Conservation (phyloP, 768 basidiomycete species). For the Hydnum rufescens region DNA sequence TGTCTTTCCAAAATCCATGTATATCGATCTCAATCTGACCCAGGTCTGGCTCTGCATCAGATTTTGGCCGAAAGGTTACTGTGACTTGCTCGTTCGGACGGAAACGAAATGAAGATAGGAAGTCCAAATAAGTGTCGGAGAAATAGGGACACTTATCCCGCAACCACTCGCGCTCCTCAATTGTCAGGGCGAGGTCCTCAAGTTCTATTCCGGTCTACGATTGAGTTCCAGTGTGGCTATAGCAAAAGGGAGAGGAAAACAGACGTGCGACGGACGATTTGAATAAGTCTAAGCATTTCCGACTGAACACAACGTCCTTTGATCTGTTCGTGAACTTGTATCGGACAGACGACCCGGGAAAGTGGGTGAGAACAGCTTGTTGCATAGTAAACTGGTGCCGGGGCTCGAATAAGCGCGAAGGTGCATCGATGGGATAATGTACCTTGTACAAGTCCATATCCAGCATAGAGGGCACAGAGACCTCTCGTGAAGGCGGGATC, state of each 20-base stretch:
- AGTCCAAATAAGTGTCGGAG: slow-evolving; percentile 49
- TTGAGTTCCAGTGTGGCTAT: background rate
- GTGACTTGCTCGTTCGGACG: slow-evolving; percentile 48
- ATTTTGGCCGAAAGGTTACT: slow-evolving; percentile 45
- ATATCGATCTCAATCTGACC: slow-evolving; percentile 60
- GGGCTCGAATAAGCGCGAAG: background rate
- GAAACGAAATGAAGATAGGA: slow-evolving; percentile 47
- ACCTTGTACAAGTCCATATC: slow-evolving; percentile 96
- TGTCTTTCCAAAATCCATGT: slow-evolving; percentile 54
- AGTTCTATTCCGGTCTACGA: slow-evolving; percentile 48
- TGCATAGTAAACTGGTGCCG: slow-evolving; percentile 77
- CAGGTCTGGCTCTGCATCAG: slow-evolving; percentile 24
- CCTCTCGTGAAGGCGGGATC: slow-evolving; percentile 28
- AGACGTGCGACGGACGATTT: slow-evolving; percentile 34
- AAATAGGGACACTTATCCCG: slow-evolving; percentile 53
- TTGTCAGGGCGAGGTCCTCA: slow-evolving; percentile 35
- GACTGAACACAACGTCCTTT: slow-evolving; percentile 41
- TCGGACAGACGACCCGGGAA: slow-evolving; percentile 45
- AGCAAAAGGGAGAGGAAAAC: slow-evolving; percentile 14
- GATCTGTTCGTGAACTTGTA: slow-evolving; percentile 74
- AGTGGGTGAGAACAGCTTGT: slow-evolving; percentile 64
- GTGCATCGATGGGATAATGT: slow-evolving; percentile 5
- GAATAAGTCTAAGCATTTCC: slow-evolving; percentile 41
- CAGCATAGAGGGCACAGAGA: slow-evolving; percentile 36
- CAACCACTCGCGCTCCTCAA: slow-evolving; percentile 50